Percentiles rank a stretch among this genome's conserved stretches.
These are phyloP conservation scores for Albugo laibachii DNA, from an alignment of 352 stramenopile genomes.

Conservation along the genomic window DNA sequence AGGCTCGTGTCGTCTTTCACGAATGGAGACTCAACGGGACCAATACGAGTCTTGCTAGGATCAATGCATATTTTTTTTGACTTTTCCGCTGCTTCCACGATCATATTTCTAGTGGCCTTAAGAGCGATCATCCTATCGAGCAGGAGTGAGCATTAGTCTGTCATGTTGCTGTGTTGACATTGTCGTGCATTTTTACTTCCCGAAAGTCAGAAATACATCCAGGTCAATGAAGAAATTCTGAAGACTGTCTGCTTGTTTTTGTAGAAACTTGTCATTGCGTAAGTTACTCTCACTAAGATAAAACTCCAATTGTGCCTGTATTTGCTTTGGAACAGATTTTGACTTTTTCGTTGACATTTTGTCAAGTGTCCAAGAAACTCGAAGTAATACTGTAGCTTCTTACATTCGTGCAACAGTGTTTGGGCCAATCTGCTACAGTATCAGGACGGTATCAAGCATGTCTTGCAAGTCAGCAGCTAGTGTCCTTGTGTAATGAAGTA, in stretches of 20 bases:
- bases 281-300: slow-evolving; percentile 61
- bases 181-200: slow-evolving; percentile 12
- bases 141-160: not conserved
- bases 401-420: too few relatives aligned
- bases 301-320: slow-evolving; percentile 70
- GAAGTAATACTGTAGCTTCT: too few relatives aligned
- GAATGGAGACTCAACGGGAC: slow-evolving; percentile 16
- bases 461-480: too few relatives aligned
- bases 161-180: not conserved
- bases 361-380: too few relatives aligned
- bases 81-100: slow-evolving; percentile 35
- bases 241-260: slow-evolving; percentile 33
- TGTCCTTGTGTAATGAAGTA: too few relatives aligned
- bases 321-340: slow-evolving; percentile 13
- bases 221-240: slow-evolving; percentile 29
- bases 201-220: slow-evolving; percentile 45
- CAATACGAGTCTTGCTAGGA: slow-evolving; percentile 17
- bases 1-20: slow-evolving; percentile 13
- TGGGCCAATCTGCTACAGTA: too few relatives aligned
- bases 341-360: too few relatives aligned
- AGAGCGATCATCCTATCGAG: slow-evolving; percentile 10
- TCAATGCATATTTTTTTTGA: slow-evolving; percentile 27
- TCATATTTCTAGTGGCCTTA: slow-evolving; percentile 28
- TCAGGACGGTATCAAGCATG: too few relatives aligned
- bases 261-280: slow-evolving; percentile 61